phyloP scores from a whole-genome alignment of 805 yeast species.

The Tetrapisispora arboricola region DNA sequence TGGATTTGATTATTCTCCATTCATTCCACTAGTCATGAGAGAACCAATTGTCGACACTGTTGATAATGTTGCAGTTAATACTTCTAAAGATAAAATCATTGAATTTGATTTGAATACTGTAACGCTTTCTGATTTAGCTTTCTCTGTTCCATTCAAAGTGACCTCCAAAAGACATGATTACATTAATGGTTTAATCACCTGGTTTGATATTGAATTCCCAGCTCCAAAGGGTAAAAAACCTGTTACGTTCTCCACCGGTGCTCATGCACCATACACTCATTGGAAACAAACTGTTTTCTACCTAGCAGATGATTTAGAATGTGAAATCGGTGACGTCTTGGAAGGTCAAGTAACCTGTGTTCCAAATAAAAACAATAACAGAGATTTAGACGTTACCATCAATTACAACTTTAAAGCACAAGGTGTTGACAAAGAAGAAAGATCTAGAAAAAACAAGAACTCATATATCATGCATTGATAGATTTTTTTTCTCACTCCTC shows the following conservation, averaged over 20 bases:
- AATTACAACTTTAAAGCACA: conserved; percentile 37
- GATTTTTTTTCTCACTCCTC: neutral
- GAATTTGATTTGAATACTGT: conserved; percentile 89
- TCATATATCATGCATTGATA: conserved; percentile 60
- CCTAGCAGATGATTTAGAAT: conserved; percentile 66
- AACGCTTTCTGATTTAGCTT: conserved; percentile 69
- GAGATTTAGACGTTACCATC: conserved; percentile 81
- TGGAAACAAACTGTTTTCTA: conserved; percentile 98
- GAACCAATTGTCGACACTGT: conserved; percentile 98
- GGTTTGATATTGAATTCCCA: conserved; percentile 94
- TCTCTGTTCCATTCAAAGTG: conserved; percentile 57
- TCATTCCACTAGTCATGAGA: conserved; percentile 71
- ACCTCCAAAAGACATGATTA: conserved; percentile 68
- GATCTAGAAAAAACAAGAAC: conserved; percentile 50
- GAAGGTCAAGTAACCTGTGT: conserved; percentile 61
- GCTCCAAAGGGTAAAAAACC: conserved; percentile 38
- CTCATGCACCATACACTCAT: conserved; percentile 88
- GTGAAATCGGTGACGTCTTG: conserved; percentile 66
- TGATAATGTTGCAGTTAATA: conserved; percentile 60
- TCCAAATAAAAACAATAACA: conserved; percentile 71
- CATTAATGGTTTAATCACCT: conserved; percentile 81
- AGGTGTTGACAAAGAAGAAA: conserved; percentile 37
- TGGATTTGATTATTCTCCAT: conserved; percentile 93
- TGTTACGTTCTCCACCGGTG: conserved; percentile 84
- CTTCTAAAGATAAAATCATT: conserved; percentile 61